These are phyloP conservation scores for Cylindricascospora bacillispora DNA, from an alignment of 1,139 yeast genomes.

Conservation along the genomic window DNA sequence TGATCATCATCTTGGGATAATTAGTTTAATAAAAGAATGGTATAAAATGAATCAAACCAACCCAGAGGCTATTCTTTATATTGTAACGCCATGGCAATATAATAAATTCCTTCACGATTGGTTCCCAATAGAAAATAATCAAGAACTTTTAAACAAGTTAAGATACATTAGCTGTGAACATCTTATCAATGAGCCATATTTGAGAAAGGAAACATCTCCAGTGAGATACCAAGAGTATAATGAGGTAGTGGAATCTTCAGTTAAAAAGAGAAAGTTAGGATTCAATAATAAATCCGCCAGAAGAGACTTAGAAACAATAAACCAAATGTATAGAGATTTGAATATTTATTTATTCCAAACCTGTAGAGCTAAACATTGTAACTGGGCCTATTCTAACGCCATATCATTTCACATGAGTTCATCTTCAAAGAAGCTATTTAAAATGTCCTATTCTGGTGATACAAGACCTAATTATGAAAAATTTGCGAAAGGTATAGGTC, in stretches of 20 bases:
- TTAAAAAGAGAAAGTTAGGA: conserved; percentile 21
- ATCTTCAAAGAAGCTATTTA: conserved; percentile 32
- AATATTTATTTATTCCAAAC: conserved; percentile 34
- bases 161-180: conserved; percentile 58
- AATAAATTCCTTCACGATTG: conserved; percentile 59
- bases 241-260: conserved; percentile 3
- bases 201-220: conserved; percentile 22
- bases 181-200: conserved; percentile 28
- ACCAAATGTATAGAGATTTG: conserved; percentile 20
- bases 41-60: conserved; percentile 27
- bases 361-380: conserved; percentile 75
- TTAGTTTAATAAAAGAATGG: conserved; percentile 64
- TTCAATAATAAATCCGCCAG: conserved; percentile 19
- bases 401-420: conserved; percentile 34
- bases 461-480: conserved; percentile 64
- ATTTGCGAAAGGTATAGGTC: conserved; percentile 50
- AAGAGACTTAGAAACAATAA: conserved; percentile 17
- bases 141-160: conserved; percentile 33
- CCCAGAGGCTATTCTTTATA: conserved; percentile 30
- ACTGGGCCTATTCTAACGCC: conserved; percentile 65
- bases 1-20: conserved; percentile 85
- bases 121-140: conserved; percentile 39
- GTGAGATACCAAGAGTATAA: conserved; percentile 20
- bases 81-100: conserved; percentile 71
- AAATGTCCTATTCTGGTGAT: conserved; percentile 85